Base-by-base conservation (phyloP, 176 grass and related monocot genomes). In the Phyllostachys edulis region DNA sequence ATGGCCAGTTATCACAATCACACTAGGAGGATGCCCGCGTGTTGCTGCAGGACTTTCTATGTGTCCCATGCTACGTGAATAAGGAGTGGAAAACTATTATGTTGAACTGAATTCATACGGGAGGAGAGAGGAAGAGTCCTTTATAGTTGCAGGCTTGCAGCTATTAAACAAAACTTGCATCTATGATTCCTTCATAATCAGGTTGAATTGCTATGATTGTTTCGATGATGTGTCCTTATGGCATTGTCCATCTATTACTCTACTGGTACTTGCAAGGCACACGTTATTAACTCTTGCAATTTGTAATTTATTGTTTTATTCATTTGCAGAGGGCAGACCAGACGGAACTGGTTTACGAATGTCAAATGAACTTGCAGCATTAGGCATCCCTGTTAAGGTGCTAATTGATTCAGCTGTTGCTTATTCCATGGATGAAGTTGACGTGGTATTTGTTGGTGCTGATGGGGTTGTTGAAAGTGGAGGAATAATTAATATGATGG, bases 401-500 rank as follows among this genome's bases (percentile, higher is more conserved):
- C 77, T 96, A 80, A 95, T 95, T 81, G 96, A 96, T 87, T 96
- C 93, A 45, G 96, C 96, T 69, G 93, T 94, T 80, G 96, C 96
- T 26, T 99, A 96, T 93, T 90, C 87, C 37, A 94, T 94, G 89
- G 96, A 92, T 92, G 93, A 99, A 92, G 51, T 95, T 73, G 91
- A 94, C 83, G 96, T 99, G 96, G 88, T 99, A 18, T 96, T 94
- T 87, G 75, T 99, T 71, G 93, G 96, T 26, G 96, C 96, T 92
- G 96, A 99, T 94, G 96, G 93, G 50, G 90, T 99, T 78, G 96
- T 96, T 71, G 96, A 99, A 77, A 98, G 96, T 42, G 96, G 96
- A 69, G 96, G 96, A 62, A 96, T 99, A 77, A 99, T 99, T 61
- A 99, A 99, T 83, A 96, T 99, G 96, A 99, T 95, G 96, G 93